These are phyloP conservation scores for Stenogyne calaminthoides DNA, from an alignment of 305 asterid species.

Conservation along the genomic window DNA sequence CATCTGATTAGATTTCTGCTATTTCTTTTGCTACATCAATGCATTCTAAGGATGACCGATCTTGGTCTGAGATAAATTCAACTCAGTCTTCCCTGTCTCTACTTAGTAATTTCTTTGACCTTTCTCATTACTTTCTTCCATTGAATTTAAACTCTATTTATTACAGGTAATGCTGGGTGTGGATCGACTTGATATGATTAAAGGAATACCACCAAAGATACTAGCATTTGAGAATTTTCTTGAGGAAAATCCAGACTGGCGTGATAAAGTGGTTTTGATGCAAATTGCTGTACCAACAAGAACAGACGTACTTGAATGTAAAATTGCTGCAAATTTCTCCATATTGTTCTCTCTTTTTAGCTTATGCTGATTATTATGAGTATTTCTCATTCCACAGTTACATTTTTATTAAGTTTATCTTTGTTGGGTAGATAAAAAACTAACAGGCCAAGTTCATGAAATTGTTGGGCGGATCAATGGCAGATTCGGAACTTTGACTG, in stretches of 20 bases:
- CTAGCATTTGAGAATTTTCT: constrained; percentile 91
- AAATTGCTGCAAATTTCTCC: constrained; percentile 27
- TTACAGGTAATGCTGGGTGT: constrained; percentile 91
- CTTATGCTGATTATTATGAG: constrained; percentile 13
- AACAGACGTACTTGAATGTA: constrained; percentile 96
- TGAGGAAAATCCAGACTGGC: constrained; percentile 81
- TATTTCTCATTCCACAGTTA: not conserved
- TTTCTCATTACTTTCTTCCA: not conserved
- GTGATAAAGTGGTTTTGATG: constrained; percentile 85
- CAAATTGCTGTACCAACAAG: constrained; percentile 98
- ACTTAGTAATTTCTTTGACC: constrained; percentile 8
- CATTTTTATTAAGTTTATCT: constrained; percentile 23
- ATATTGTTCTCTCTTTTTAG: constrained; percentile 11
- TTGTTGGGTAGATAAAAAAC: constrained; percentile 70
- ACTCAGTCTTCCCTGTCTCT: not conserved
- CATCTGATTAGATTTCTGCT: constrained; percentile 7
- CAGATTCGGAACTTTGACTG: constrained; percentile 76
- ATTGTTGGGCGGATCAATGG: constrained; percentile 97
- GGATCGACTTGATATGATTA: constrained; percentile 95
- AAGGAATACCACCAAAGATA: constrained; percentile 93
- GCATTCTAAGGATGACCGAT: not conserved
- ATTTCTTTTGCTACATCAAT: constrained; percentile 13
- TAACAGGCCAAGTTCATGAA: constrained; percentile 94
- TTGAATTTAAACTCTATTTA: constrained; percentile 5
- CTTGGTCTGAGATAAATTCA: not conserved